Evolutionary conservation across 1,284 basidiomycete genomes (phyloP).

Genomic region (Ustilago shanxiensis): DNA sequence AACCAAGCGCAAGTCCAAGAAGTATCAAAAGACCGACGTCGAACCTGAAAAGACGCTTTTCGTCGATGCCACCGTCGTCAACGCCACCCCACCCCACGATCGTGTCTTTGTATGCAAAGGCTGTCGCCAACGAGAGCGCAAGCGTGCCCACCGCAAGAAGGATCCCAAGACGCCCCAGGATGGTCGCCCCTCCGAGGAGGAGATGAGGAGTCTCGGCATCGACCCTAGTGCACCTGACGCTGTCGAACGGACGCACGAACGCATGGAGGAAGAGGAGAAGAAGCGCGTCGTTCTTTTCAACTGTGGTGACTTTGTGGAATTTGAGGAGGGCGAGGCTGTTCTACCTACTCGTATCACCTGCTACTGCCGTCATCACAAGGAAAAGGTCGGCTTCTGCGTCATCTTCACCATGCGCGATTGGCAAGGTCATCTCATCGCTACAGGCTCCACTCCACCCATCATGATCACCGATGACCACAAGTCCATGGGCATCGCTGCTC

Average conservation of each 20-base stretch:
- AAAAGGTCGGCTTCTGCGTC: slow-evolving; percentile 94
- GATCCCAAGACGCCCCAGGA: slow-evolving; percentile 44
- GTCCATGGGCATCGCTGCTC: slow-evolving; percentile 75
- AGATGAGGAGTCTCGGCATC: slow-evolving; percentile 63
- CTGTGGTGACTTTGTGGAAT: slow-evolving; percentile 89
- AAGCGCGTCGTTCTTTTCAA: slow-evolving; percentile 78
- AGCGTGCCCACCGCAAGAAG: slow-evolving; percentile 66
- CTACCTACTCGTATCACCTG: slow-evolving; percentile 96
- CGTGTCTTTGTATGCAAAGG: slow-evolving; percentile 78
- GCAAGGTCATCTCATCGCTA: slow-evolving; percentile 83
- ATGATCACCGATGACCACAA: slow-evolving; percentile 95
- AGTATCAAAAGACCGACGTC: slow-evolving; percentile 74
- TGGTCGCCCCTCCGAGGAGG: slow-evolving; percentile 57
- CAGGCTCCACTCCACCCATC: slow-evolving; percentile 87
- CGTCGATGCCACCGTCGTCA: slow-evolving; percentile 66
- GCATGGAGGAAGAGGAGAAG: slow-evolving; percentile 66
- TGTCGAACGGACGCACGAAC: slow-evolving; percentile 46
- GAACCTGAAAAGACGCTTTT: slow-evolving; percentile 67
- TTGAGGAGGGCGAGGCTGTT: slow-evolving; percentile 86
- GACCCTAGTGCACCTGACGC: slow-evolving; percentile 60
- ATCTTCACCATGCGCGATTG: slow-evolving; percentile 89
- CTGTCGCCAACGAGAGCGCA: slow-evolving; percentile 77
- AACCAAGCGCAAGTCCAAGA: slow-evolving; percentile 76
- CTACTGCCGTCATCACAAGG: slow-evolving; percentile 98
- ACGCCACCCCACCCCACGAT: slow-evolving; percentile 80